phyloP scores from a whole-genome alignment of 1,139 yeast genomes.

The Kodamaea sp. region DNA sequence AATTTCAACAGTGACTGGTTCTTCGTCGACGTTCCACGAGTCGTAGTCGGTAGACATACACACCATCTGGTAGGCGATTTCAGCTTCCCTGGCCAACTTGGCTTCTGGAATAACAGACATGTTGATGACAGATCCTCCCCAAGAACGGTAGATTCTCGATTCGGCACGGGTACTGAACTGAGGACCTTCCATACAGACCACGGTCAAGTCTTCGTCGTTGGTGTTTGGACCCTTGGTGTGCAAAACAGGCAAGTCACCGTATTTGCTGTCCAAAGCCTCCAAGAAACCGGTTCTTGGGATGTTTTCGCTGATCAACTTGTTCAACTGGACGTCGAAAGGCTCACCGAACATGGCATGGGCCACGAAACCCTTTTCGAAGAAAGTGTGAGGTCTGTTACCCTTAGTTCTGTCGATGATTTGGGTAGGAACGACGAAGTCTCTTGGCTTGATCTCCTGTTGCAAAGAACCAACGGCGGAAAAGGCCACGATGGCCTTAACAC shows the following conservation, averaged over 20 bases:
- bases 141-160: slow-evolving; percentile 77
- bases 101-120: slow-evolving; percentile 97
- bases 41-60: slow-evolving; percentile 99
- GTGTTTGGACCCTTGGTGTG: slow-evolving; percentile 57
- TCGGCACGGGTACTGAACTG: slow-evolving; percentile 98
- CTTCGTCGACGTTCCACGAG: slow-evolving; percentile 95
- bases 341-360: slow-evolving; percentile 98
- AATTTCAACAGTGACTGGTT: slow-evolving; percentile 95
- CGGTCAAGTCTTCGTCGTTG: slow-evolving; percentile 67
- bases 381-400: slow-evolving; percentile 88
- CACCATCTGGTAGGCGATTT: slow-evolving; percentile 93
- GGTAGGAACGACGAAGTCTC: slow-evolving; percentile 93
- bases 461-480: slow-evolving; percentile 96
- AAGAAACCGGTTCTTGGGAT: slow-evolving; percentile 55
- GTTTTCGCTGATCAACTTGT: slow-evolving; percentile 60
- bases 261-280: slow-evolving; percentile 43
- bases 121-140: slow-evolving; percentile 95
- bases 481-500: slow-evolving; percentile 86
- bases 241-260: slow-evolving; percentile 38
- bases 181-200: slow-evolving; percentile 99
- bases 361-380: slow-evolving; percentile 89
- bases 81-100: slow-evolving; percentile 96
- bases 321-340: slow-evolving; percentile 82
- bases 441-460: slow-evolving; percentile 83
- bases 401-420: slow-evolving; percentile 96